Evolutionary conservation across 352 stramenopile species (phyloP).

Genomic region (Elongisporangium undulatum): DNA sequence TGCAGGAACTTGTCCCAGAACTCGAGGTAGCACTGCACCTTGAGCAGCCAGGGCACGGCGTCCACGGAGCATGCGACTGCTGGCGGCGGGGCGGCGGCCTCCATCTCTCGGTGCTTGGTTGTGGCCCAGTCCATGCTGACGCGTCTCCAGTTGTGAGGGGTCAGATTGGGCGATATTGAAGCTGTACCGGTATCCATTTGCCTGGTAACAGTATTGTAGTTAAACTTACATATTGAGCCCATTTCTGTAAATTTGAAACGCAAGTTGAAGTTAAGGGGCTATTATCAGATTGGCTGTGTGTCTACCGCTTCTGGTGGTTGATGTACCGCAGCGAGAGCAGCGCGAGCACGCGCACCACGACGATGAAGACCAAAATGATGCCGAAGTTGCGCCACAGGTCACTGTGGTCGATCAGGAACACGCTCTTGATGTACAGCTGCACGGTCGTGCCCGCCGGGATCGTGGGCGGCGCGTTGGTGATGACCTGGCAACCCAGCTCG

Average conservation of each 20-base stretch:
- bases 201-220: too few relatives aligned
- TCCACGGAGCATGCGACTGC: not conserved
- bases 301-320: conserved; percentile 29
- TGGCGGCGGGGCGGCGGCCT: not conserved
- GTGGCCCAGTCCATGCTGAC: too few relatives aligned
- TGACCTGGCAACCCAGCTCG: conserved; percentile 41
- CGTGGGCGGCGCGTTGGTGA: conserved; percentile 38
- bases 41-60: not conserved
- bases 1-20: not conserved
- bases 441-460: conserved; percentile 11
- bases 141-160: too few relatives aligned
- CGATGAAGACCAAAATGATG: conserved; percentile 21
- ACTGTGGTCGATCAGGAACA: conserved; percentile 24
- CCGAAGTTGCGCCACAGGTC: conserved; percentile 27
- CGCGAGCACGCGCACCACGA: conserved; percentile 17
- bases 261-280: too few relatives aligned
- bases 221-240: too few relatives aligned
- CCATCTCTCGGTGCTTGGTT: not conserved
- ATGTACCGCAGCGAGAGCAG: conserved; percentile 30
- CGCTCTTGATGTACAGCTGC: conserved; percentile 16
- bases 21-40: not conserved
- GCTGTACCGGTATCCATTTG: too few relatives aligned
- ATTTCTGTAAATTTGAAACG: too few relatives aligned
- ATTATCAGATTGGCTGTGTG: too few relatives aligned
- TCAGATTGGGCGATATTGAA: too few relatives aligned